phyloP scores from a whole-genome alignment of 495 filamentous ascomycete species.

The Stereocaulon alpinum region DNA sequence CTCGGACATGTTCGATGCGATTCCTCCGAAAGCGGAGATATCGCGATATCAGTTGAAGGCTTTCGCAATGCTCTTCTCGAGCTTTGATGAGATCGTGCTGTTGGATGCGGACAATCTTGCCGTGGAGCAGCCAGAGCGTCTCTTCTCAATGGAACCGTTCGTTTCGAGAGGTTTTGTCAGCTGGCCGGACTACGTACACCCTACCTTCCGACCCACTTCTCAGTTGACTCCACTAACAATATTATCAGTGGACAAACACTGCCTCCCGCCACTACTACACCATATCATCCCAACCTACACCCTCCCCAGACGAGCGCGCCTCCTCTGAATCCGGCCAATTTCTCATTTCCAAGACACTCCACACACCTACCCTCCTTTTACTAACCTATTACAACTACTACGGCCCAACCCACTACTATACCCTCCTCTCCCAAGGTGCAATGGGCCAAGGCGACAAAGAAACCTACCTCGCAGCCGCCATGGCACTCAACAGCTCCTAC shows the following conservation, averaged over 20 bases:
- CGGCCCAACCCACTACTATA: constrained; percentile 49
- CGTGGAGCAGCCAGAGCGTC: constrained; percentile 38
- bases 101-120: constrained; percentile 53
- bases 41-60: constrained; percentile 49
- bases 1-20: constrained; percentile 32
- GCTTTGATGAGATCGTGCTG: constrained; percentile 51
- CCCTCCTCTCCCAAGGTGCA: constrained; percentile 44
- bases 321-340: constrained; percentile 49
- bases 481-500: constrained; percentile 37
- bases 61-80: constrained; percentile 50
- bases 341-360: constrained; percentile 45
- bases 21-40: constrained; percentile 26
- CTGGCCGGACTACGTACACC: constrained; percentile 47
- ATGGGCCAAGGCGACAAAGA: constrained; percentile 57
- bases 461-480: constrained; percentile 48
- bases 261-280: constrained; percentile 42
- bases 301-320: constrained; percentile 32
- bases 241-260: constrained; percentile 36
- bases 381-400: constrained; percentile 55
- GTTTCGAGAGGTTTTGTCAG: constrained; percentile 42
- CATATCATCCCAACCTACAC: constrained; percentile 39
- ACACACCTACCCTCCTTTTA: constrained; percentile 43
- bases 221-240: background rate
- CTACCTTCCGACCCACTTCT: background rate
- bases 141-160: constrained; percentile 44